Percentiles rank a stretch among this genome's conserved stretches.
These are phyloP conservation scores for Scheffersomyces lignosus DNA, from an alignment of 805 yeast genomes.

Conservation along the genomic window DNA sequence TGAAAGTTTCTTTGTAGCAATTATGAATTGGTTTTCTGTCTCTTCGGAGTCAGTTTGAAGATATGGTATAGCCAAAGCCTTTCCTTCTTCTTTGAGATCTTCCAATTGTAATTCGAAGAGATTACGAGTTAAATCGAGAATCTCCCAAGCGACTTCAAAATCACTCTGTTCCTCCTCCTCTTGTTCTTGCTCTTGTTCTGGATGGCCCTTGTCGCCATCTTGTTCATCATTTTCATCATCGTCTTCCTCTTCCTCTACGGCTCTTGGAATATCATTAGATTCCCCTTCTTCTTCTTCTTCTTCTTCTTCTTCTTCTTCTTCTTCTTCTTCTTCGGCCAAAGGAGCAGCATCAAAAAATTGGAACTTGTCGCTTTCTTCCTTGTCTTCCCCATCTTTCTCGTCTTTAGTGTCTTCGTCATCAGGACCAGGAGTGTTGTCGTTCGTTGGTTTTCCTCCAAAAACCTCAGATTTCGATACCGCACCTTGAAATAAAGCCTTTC, in stretches of 20 bases:
- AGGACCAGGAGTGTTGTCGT: slow-evolving; percentile 23
- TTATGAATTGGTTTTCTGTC: slow-evolving; percentile 32
- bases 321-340: slow-evolving; percentile 21
- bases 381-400: slow-evolving; percentile 16
- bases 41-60: slow-evolving; percentile 29
- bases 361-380: slow-evolving; percentile 25
- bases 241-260: slow-evolving; percentile 23
- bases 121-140: slow-evolving; percentile 74
- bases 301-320: slow-evolving; percentile 14
- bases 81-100: slow-evolving; percentile 9
- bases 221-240: slow-evolving; percentile 19
- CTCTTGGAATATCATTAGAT: neutral
- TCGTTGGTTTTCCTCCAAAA: slow-evolving; percentile 53
- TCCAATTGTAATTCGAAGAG: slow-evolving; percentile 52
- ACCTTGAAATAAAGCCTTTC: slow-evolving; percentile 73
- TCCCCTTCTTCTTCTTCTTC: slow-evolving; percentile 19
- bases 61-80: slow-evolving; percentile 22
- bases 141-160: slow-evolving; percentile 87
- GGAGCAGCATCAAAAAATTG: slow-evolving; percentile 29
- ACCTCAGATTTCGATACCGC: slow-evolving; percentile 77
- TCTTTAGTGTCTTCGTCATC: slow-evolving; percentile 20
- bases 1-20: slow-evolving; percentile 54
- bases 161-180: slow-evolving; percentile 58
- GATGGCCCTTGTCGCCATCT: slow-evolving; percentile 12
- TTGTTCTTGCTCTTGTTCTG: slow-evolving; percentile 26